Conservation (phyloP, 139 green algal species). For the Closterium sp. region DNA sequence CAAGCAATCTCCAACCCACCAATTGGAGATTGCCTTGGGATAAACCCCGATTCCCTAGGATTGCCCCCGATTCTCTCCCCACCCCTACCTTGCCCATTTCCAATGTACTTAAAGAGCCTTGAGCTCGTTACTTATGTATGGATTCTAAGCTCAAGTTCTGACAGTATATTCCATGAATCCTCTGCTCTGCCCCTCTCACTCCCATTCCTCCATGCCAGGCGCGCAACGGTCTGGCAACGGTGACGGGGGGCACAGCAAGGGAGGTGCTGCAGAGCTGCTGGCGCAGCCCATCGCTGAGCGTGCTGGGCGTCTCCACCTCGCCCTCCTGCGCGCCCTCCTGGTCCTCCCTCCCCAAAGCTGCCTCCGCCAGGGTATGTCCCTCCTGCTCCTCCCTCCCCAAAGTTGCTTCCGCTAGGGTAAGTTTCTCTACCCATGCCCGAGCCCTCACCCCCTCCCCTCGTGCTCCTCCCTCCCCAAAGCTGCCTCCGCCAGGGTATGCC, state of each 20-base stretch:
- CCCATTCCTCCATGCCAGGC: slow-evolving; percentile 12
- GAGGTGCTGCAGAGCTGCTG: slow-evolving; percentile 83
- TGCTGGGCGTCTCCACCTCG: slow-evolving; percentile 75
- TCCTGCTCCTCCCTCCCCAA: slow-evolving; percentile 75
- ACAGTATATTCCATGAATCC: no score
- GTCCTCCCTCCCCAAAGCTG: slow-evolving; percentile 84
- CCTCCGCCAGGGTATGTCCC: slow-evolving; percentile 68
- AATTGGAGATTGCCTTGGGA: no score
- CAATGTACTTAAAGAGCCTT: no score
- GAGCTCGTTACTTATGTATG: no score
- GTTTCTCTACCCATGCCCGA: no score
- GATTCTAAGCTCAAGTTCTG: no score
- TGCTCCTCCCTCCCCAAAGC: slow-evolving; percentile 90
- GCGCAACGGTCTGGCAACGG: slow-evolving; percentile 67
- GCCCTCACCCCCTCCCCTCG: slow-evolving; percentile 56
- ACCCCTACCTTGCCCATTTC: no score
- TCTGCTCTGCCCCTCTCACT: no score
- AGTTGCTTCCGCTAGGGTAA: slow-evolving; percentile 60
- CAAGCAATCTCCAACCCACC: no score
- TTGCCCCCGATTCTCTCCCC: no score
- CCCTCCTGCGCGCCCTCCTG: slow-evolving; percentile 69
- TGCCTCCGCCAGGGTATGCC: slow-evolving; percentile 71
- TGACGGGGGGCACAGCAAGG: slow-evolving; percentile 59
- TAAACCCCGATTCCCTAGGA: no score
- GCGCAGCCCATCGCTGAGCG: slow-evolving; percentile 79